Conservation (phyloP, 2,329 filamentous ascomycete genomes). For the Pyrenochaeta sp. region DNA sequence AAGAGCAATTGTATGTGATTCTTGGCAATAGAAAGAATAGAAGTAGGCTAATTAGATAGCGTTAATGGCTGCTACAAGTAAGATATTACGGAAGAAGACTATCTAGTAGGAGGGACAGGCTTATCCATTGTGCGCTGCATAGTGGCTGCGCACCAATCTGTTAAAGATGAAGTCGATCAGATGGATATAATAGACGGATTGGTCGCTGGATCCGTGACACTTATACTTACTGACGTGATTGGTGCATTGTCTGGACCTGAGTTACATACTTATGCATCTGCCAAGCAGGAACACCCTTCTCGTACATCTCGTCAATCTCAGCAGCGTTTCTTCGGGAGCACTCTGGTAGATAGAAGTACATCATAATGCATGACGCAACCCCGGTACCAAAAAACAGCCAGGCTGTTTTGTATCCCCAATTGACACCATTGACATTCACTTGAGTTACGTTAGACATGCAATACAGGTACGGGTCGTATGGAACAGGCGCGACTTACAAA, state of each 20-base stretch:
- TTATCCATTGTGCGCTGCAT: no score
- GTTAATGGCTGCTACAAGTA: no score
- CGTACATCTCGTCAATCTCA: slow-evolving; percentile 4
- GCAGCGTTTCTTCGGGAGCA: background rate
- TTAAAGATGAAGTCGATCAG: no score
- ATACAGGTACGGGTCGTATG: background rate
- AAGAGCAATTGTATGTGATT: no score
- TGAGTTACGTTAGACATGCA: background rate
- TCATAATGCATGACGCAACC: background rate
- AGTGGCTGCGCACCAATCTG: no score
- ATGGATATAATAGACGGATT: no score
- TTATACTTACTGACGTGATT: no score
- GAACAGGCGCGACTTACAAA: background rate
- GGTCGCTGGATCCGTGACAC: no score
- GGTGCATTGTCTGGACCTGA: slow-evolving; percentile 1
- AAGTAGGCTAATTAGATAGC: no score
- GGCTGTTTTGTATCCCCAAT: slow-evolving; percentile 1
- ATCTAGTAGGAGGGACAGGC: no score
- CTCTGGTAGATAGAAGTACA: slow-evolving; percentile 1
- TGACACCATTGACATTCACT: background rate
- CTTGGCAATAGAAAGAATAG: no score
- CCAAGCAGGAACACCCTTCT: background rate
- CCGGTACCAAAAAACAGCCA: slow-evolving; percentile 2
- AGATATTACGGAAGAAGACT: no score
- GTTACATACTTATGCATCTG: slow-evolving; percentile 3